Evolutionary conservation across 2,329 filamentous ascomycete species (phyloP).

Genomic region (Raffaelea ambrosiae): DNA sequence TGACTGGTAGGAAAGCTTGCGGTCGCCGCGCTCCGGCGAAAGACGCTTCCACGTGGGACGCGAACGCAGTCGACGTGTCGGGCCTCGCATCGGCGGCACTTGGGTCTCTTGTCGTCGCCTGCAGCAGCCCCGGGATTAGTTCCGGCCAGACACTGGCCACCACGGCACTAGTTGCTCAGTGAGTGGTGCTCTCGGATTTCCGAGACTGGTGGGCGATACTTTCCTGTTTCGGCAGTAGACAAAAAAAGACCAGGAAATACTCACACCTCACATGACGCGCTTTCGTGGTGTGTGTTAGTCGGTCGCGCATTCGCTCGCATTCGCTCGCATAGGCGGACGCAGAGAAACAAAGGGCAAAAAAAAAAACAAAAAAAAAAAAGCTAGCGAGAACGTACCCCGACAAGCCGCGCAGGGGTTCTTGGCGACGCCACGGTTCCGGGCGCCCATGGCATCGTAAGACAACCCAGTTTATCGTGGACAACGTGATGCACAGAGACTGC

Average conservation of each 20-base stretch:
- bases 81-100: not conserved
- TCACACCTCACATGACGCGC: not conserved
- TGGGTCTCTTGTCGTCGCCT: not conserved
- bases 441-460: not conserved
- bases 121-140: too few relatives aligned
- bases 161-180: too few relatives aligned
- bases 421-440: not conserved
- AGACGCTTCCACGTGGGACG: not conserved
- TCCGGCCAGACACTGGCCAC: too few relatives aligned
- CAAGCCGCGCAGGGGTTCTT: not conserved
- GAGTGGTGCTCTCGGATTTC: too few relatives aligned
- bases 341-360: too few relatives aligned
- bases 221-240: not conserved
- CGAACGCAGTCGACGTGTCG: not conserved
- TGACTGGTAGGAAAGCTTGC: not conserved
- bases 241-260: not conserved
- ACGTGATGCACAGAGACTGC: too few relatives aligned
- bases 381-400: not conserved
- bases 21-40: not conserved
- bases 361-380: not conserved
- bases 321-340: too few relatives aligned
- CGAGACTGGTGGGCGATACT: too few relatives aligned
- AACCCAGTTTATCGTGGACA: too few relatives aligned
- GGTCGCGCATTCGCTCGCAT: too few relatives aligned
- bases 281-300: not conserved